Conservation (phyloP, 1,284 basidiomycete genomes). For the Sporisorium scitamineum region DNA sequence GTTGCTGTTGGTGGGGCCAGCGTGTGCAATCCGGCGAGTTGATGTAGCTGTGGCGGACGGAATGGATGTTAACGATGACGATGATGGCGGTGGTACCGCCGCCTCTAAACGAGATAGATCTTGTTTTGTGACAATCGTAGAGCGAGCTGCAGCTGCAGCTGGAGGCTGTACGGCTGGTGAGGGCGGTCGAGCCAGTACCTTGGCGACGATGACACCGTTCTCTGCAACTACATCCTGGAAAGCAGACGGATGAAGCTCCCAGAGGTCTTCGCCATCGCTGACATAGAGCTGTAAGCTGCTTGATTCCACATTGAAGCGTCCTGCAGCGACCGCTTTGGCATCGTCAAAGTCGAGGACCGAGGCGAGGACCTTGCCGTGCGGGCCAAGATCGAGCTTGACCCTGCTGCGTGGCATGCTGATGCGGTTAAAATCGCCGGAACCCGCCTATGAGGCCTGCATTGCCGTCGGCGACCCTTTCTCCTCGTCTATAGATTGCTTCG, state of each 20-base stretch:
- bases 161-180: neutral
- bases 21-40: neutral
- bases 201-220: slow-evolving; percentile 37
- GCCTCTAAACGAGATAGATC: neutral
- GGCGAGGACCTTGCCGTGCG: slow-evolving; percentile 43
- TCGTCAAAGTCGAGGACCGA: slow-evolving; percentile 39
- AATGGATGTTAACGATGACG: neutral
- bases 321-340: slow-evolving; percentile 32
- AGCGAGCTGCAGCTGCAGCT: neutral
- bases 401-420: slow-evolving; percentile 21
- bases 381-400: slow-evolving; percentile 48
- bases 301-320: slow-evolving; percentile 20
- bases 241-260: slow-evolving; percentile 44
- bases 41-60: neutral
- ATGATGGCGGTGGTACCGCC: neutral
- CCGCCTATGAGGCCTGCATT: neutral
- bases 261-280: slow-evolving; percentile 39
- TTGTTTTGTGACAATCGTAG: neutral
- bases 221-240: slow-evolving; percentile 44
- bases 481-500: neutral
- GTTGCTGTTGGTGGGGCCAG: neutral
- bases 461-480: neutral
- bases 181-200: neutral
- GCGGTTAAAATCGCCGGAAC: neutral
- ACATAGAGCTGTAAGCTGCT: slow-evolving; percentile 34